Percentiles rank a stretch among this genome's conserved stretches.
Evolutionary conservation across 495 filamentous ascomycete genomes (phyloP).

Genomic region (Annulohypoxylon bovei): DNA sequence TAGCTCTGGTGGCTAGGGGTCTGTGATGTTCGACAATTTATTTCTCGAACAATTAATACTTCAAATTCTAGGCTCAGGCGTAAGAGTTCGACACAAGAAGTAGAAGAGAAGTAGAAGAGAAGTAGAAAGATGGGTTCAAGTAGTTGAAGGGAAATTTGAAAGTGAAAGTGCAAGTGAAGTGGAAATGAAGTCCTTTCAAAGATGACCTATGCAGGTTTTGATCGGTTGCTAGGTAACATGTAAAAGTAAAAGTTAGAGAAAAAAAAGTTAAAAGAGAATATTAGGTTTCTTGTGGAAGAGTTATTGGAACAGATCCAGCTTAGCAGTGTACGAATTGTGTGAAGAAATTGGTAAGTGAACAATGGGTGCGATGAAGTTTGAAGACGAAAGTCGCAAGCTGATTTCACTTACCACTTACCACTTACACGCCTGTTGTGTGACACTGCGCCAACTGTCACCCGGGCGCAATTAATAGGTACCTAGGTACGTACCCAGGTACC

Average conservation of each 20-base stretch:
- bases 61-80: not conserved
- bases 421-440: slow-evolving; percentile 11
- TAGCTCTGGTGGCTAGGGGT: not conserved
- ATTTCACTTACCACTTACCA: slow-evolving; percentile 29
- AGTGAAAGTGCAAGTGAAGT: too few species aligned
- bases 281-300: not conserved
- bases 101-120: too few species aligned
- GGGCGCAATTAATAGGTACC: not conserved
- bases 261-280: not conserved
- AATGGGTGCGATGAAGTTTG: slow-evolving; percentile 6
- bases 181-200: not conserved
- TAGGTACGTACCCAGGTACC: not conserved
- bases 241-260: not conserved
- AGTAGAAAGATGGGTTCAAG: not conserved
- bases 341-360: slow-evolving; percentile 1
- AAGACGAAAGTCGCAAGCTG: slow-evolving; percentile 9
- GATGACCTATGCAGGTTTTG: not conserved
- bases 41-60: not conserved
- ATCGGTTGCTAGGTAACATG: not conserved
- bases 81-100: not conserved
- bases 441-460: slow-evolving; percentile 9
- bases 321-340: not conserved
- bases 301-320: not conserved
- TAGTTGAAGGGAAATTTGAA: not conserved
- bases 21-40: not conserved